Evolutionary conservation across 192 early-diverging fungal genomes (phyloP).

Genomic region (Phycomyces nitens): DNA sequence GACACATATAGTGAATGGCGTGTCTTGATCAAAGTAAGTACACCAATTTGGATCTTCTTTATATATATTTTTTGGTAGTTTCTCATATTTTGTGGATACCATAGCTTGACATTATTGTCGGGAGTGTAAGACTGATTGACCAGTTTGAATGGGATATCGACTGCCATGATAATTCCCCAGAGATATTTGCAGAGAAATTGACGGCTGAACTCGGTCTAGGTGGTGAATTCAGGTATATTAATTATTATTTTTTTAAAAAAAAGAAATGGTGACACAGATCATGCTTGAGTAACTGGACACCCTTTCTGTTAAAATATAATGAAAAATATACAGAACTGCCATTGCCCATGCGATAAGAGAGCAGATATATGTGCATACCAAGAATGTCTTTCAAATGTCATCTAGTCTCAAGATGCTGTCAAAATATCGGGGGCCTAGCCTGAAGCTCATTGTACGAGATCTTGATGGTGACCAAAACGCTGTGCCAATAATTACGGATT

Average conservation of each 20-base stretch:
- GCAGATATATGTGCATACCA: conserved; percentile 84
- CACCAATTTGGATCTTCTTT: conserved; percentile 3
- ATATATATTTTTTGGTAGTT: background rate
- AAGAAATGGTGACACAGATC: background rate
- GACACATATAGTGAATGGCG: background rate
- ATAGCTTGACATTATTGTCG: conserved; percentile 85
- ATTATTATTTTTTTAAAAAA: no score
- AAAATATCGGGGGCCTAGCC: conserved; percentile 77
- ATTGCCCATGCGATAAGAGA: conserved; percentile 91
- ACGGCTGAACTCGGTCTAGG: conserved; percentile 73
- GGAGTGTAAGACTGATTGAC: conserved; percentile 77
- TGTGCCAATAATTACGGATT: conserved; percentile 60
- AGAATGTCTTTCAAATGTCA: conserved; percentile 76
- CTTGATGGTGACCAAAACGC: conserved; percentile 49
- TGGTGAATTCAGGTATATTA: conserved; percentile 77
- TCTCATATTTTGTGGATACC: no score
- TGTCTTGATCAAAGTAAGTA: conserved; percentile 12
- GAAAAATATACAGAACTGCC: conserved; percentile 57
- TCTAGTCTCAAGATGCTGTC: conserved; percentile 65
- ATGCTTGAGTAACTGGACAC: background rate
- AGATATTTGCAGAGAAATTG: conserved; percentile 79
- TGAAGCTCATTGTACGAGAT: conserved; percentile 50
- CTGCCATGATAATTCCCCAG: conserved; percentile 72
- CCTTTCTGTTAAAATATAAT: background rate
- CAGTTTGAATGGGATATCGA: conserved; percentile 95